Conservation (phyloP, 2,329 filamentous ascomycete genomes). For the Cladophialophora immunda region DNA sequence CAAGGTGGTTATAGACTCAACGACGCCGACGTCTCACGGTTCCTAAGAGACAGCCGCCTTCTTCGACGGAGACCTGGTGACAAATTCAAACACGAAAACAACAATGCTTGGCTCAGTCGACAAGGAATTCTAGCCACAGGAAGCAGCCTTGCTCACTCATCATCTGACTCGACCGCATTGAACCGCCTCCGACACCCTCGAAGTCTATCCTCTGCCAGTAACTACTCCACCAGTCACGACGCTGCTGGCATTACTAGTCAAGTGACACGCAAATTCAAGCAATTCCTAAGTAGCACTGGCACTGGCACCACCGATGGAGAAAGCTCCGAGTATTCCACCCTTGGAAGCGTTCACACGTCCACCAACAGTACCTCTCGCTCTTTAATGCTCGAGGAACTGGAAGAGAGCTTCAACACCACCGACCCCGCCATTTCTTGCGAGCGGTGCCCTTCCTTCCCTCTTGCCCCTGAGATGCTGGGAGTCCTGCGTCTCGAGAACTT, state of each 20-base stretch:
- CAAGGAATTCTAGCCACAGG: constrained; percentile 16
- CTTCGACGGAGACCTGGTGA: constrained; percentile 4
- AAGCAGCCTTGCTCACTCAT: constrained; percentile 29
- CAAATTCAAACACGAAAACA: not conserved
- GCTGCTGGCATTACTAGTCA: not conserved
- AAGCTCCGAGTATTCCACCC: constrained; percentile 3
- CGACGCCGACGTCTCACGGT: constrained; percentile 27
- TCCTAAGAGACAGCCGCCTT: constrained; percentile 23
- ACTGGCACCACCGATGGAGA: not conserved
- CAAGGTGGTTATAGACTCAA: constrained; percentile 15
- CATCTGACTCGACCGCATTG: constrained; percentile 16
- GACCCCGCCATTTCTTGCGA: constrained; percentile 1
- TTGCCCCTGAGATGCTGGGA: constrained; percentile 14
- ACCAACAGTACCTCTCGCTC: constrained; percentile 20
- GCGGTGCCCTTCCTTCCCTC: constrained; percentile 26
- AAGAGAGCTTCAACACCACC: not conserved
- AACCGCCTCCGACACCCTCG: not conserved
- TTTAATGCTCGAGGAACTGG: constrained; percentile 10
- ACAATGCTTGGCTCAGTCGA: not conserved
- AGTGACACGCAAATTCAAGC: constrained; percentile 7
- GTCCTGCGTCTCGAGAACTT: not conserved
- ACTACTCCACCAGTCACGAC: not conserved
- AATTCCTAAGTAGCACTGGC: constrained; percentile 9
- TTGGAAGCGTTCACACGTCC: not conserved
- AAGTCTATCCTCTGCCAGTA: not conserved